Evolutionary conservation across 2,329 filamentous ascomycete genomes (phyloP), one percentile per base, ranked within the genome.

Genomic region (Furcasterigmium sp.): DNA sequence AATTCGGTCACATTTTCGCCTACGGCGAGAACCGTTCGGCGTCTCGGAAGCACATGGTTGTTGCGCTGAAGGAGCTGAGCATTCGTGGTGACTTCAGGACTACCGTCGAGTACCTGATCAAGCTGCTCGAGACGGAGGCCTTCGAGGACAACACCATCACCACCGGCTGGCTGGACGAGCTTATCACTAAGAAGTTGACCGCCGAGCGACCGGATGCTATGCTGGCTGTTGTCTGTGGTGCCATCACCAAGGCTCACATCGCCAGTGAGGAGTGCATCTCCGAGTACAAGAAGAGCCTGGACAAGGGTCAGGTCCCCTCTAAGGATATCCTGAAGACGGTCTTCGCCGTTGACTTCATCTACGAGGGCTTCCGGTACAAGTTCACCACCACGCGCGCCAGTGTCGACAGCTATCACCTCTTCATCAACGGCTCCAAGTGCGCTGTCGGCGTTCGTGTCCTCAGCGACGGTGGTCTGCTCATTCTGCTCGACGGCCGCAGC

Each of bases 81-180:
- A 98, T 98, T 75, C 93, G 93, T 70, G 93, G 93, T 78, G 93
- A 98, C 66, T 98, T 98, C 80, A 81, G 91, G 61, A 98, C 93
- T 42, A 98, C 93, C 1, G 91, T 98, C 44, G 93, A 98, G 67
- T 98, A 98, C 64, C 80, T 98, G 51, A 97, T 98, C 70, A 98
- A 98, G 77, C 81, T 98, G 52, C 80, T 98, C 37, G 93, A 98
- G 71, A 98, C 94, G 1, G 91, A 95, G 51, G 93, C 91, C 46
- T 98, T 98, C 61, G 91, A 97, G 70, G 91, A 94, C 48, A 98
- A 98, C 75, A 98, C 93, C 53, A 98, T 98, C 64, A 96, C 93
- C 28, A 98, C 93, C 15, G 93, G 91, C 56, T 98, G 93, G 93
- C 79, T 98, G 36, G 93, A 98, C 62, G 91, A 98, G 78, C 82